Evolutionary conservation across 2,329 filamentous ascomycete genomes (phyloP), one percentile per base, ranked within the genome.

Genomic region (Fusarium sp.): DNA sequence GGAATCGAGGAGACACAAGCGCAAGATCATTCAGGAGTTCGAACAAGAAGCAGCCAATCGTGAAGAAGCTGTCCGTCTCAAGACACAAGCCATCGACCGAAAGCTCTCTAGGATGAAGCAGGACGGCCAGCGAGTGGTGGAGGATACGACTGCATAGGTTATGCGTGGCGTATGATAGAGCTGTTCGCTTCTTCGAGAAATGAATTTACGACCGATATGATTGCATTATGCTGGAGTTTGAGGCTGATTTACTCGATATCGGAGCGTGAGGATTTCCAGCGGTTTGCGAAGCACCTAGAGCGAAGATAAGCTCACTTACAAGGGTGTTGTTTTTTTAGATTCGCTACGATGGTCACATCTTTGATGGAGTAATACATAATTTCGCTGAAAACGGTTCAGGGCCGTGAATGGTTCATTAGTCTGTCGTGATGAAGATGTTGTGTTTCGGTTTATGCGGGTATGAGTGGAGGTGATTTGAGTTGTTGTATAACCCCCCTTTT

Each of bases 61-160:
- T 10, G 87, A 89, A 75, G 85, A 87, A 74, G 83, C 82, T 38
- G 87, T 90, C 17, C 83, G 87, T 41, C 80, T 78, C 56, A 87
- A 85, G 74, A 84, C 84, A 8, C 84, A 87, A 71, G 83, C 82
- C n/a, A 88, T 90, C 69, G 86, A 85, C 64, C 80, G 81, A 59
- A 89, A 87, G 69, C 81, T 90, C 52, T 79, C 80, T 59, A 87
- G 86, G 64, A 83, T 90, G 79, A 87, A 84, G 79, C 81, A 85
- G 67, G 87, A 90, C 70, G 88, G 88, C 45, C 82, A 86, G 78
- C 84, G 81, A 38, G 87, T 90, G 80, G 86, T 90, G 78, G 80
- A 84, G 40, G 84, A 85, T 55, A 84, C 61, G 63, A 49, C 60
- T 20, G 62, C 70, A 37, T 75, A 68, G 56, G 53, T 35, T 42